phyloP scores from a whole-genome alignment of 1,139 yeast species.

The Barnettozyma hawaiiensis region DNA sequence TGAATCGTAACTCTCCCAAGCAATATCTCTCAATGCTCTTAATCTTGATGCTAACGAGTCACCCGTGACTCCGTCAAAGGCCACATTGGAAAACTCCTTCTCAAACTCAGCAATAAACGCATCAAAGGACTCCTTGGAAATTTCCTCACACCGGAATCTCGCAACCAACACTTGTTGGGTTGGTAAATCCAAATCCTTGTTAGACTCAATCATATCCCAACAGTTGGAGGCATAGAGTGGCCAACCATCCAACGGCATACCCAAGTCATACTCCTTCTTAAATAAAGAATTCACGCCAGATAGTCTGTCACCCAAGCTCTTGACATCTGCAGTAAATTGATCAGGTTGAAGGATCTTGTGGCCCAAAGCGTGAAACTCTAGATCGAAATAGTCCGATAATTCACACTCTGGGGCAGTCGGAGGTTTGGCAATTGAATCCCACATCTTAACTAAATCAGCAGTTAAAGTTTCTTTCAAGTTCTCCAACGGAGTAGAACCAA shows the following conservation, averaged over 20 bases:
- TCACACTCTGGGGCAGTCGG: constrained; percentile 45
- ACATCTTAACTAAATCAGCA: constrained; percentile 67
- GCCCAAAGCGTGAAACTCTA: constrained; percentile 74
- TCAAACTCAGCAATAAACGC: constrained; percentile 23
- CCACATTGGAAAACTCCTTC: constrained; percentile 14
- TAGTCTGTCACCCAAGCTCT: constrained; percentile 52
- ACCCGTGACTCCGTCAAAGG: constrained; percentile 28
- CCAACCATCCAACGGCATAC: constrained; percentile 95
- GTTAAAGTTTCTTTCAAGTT: constrained; percentile 65
- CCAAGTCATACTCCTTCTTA: constrained; percentile 70
- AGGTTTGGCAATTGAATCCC: constrained; percentile 78
- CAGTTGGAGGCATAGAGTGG: constrained; percentile 83
- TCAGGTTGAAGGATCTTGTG: constrained; percentile 83
- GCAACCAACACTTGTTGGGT: constrained; percentile 95
- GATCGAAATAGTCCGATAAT: constrained; percentile 76
- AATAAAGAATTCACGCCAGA: constrained; percentile 40
- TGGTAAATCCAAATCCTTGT: constrained; percentile 91
- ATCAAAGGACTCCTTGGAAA: constrained; percentile 35
- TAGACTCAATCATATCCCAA: constrained; percentile 90
- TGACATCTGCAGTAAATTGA: constrained; percentile 61
- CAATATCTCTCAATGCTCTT: constrained; percentile 37
- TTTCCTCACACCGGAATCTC: constrained; percentile 90
- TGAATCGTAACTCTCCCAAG: constrained; percentile 52
- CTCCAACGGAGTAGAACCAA: constrained; percentile 79
- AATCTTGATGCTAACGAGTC: constrained; percentile 39